Evolutionary conservation across 306 rosid species (phyloP).

Genomic region (Vachellia pachyceras): DNA sequence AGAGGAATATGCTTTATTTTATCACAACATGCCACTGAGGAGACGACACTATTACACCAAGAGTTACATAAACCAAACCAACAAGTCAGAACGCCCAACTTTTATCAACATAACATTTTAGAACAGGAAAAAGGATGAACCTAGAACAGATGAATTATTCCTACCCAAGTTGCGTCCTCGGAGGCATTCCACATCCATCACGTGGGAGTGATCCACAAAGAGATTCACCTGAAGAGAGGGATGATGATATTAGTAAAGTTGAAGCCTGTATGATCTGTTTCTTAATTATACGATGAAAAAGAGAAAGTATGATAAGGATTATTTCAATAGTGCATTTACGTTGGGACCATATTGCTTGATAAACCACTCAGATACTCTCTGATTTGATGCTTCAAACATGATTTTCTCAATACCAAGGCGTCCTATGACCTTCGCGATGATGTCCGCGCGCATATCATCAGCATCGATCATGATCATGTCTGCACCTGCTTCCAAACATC

Average conservation of each 20-base stretch:
- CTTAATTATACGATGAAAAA: background rate
- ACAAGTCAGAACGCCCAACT: background rate
- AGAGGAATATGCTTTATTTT: background rate
- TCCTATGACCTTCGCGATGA: conserved; percentile 82
- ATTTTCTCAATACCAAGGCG: conserved; percentile 93
- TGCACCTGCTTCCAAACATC: conserved; percentile 98
- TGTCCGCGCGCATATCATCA: conserved; percentile 78
- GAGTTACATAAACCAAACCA: conserved; percentile 3
- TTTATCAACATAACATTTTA: conserved; percentile 32
- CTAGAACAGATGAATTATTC: conserved; percentile 75
- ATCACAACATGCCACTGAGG: background rate
- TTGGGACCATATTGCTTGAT: conserved; percentile 83
- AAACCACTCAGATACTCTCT: conserved; percentile 85
- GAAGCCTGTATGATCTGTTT: background rate
- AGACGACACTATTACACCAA: conserved; percentile 23
- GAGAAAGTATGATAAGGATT: background rate
- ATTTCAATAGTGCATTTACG: conserved; percentile 47
- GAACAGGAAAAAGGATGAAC: conserved; percentile 62
- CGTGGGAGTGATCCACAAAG: conserved; percentile 84
- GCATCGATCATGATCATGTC: conserved; percentile 90
- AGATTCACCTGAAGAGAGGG: conserved; percentile 76
- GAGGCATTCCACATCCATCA: conserved; percentile 89
- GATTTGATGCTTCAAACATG: conserved; percentile 93
- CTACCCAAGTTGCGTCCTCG: conserved; percentile 81
- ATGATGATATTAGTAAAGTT: background rate